Evolutionary conservation across 805 yeast species (phyloP), one percentile per base, ranked within the genome.

Genomic region (Pachysolen tannophilus): DNA sequence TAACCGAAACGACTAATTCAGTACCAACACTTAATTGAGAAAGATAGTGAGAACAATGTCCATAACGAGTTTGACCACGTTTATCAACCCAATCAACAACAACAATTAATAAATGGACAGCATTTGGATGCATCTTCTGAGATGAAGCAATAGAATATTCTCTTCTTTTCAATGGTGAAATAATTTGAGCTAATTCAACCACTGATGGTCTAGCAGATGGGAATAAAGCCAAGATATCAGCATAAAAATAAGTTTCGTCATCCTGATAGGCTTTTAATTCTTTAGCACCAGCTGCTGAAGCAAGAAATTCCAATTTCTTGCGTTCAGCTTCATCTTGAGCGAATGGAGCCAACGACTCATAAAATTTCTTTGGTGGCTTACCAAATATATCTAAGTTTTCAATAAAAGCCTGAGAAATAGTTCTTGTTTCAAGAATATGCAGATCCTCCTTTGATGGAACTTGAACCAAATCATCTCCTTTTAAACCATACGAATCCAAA

Each of bases 101-200:
- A 42, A 90, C 97, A 56, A 90, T 78, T 56, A 90, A 72, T 52
- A 90, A 65, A 53, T 90, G 97, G 26, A 90, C 86, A 26, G 87
- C 90, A 55, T 83, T 84, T 37, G 90, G 86, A 61, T 90, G 97
- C 51, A 84, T 67, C 57, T 74, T 84, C 62, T 90, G 97, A 20
- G 97, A 88, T 1, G 97, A 88, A 3, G 97, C 97, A 60, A 90
- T 90, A 10, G 97, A 90, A 59, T 90, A 90, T 62, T 90, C 97
- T 68, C 97, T 83, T 68, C 97, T 82, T 69, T 90, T 90, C 55
- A 88, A 71, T 13, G 95, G 88, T 16, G 94, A 76, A 44, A 90
- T 72, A 39, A 90, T 60, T 47, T 71, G 71, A 24, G 81, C 75
- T 48, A 90, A 69, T 17, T 83, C 86, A 38, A 66, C 69, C 38